Evolutionary conservation across 257 asterid species (phyloP), one percentile per base, ranked within the genome.

Genomic region (Linaria vulgaris): DNA sequence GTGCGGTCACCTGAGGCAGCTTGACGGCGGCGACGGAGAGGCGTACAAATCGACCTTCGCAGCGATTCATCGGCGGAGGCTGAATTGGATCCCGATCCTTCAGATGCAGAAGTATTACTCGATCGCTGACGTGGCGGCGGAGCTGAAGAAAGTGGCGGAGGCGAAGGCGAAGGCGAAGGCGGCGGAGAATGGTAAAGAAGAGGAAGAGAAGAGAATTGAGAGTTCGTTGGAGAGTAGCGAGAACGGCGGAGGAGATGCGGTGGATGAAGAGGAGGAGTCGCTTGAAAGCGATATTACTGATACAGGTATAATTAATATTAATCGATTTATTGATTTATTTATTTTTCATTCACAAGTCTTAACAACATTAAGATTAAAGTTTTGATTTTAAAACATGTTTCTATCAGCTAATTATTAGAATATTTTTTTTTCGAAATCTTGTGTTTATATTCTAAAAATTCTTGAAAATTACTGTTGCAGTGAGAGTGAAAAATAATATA

Each of bases 31-130:
- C 38, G 68, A 74, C 16, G 74, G 73, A 0, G 60, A 44, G 12
- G 67, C 79, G 15, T 87, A 82, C 15, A 82, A 75, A 22, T 63
- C 88, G 3, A 84, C 69, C 1, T 87, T 87, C 44, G 64, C 72
- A 0, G 88, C 85, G 12, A 80, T 87, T 24, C 95, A 84, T 41
- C 41, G 72, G 31, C 70, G 92, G 59, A 71, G 92, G 72, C 13
- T 78, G 66, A 84, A 87, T 57, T 87, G 92, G 95, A 82, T 87
- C 74, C 90, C 88, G 68, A 69, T 87, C 60, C 77, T 87, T 23
- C 83, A 80, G 75, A 84, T 80, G 94, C 95, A 87, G 67, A 85
- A 80, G 56, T 87, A 72, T 65, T 82, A 55, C 63, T 70, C 86
- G 19, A 79, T 87, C 25, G 80, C 78, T 20, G 90, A 80, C 30